Base-by-base conservation (phyloP, 495 filamentous ascomycete species). In the Aspergillus carlsbadensis region DNA sequence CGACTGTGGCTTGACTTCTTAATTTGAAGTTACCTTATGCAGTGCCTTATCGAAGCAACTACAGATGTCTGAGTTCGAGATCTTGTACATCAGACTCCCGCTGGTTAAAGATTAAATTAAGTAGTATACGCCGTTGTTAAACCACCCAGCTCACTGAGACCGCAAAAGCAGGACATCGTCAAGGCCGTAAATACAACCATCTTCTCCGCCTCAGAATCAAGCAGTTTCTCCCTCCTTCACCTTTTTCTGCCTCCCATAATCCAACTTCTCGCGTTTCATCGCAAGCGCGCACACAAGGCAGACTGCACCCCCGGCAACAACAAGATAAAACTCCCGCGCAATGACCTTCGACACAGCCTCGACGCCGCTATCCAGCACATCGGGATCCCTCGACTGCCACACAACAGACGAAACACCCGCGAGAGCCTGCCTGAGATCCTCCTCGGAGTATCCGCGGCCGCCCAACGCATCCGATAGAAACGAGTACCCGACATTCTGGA, bases 401-500 rank as follows among this genome's bases (percentile, higher is more conserved):
- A 60, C 52, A 11, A 48, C 45, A 1, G 43, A 44, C 7, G 51
- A 55, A 18, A 60, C 57, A 1, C 57, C 57, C 0, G 57, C 57
- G 35, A 60, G 15, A 6, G 51, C 57, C 46, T 55, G 21, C 6
- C 57, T 15, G 2, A 60, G 10, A 11, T 60, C 50, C 1, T 24
- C 10, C 1, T 49, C 37, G 26, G 45, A 39, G 29, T 55, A 60
- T 14, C 57, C 51, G 2, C n/a, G 6, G n/a, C 33, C 51, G 1
- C 51, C 37, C 4, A 60, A 5, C 5, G 57, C 57, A 20, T 52
- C 45, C 1, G 0, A 10, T 0, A 60, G 18, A 13, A 60, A 11
- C 1, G 21, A 3, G 10, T 35, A 51, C 8, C 57, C 57, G 6
- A 60, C 44, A 40, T 60, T 60, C 52, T 62, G 60, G 26, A 62